Conservation (phyloP, 352 stramenopile species). For the Achlya hypogyna region DNA sequence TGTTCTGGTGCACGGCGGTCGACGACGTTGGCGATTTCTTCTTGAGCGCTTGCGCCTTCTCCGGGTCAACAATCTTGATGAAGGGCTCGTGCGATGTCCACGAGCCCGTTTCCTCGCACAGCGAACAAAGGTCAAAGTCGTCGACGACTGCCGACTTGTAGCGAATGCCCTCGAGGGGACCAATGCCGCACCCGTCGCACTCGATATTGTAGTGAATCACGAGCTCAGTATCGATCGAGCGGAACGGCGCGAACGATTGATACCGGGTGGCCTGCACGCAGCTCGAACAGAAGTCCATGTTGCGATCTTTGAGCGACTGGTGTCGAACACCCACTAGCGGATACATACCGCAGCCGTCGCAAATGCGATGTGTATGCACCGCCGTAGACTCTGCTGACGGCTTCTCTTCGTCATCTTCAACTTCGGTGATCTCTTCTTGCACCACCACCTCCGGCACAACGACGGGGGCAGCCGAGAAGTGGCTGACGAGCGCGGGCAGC, state of each 20-base stretch:
- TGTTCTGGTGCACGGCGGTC: constrained; percentile 35
- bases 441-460: not conserved
- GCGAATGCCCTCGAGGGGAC: constrained; percentile 43
- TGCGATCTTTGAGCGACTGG: constrained; percentile 24
- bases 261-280: constrained; percentile 21
- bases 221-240: constrained; percentile 12
- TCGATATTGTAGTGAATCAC: constrained; percentile 22
- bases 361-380: constrained; percentile 28
- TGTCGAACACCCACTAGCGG: constrained; percentile 32
- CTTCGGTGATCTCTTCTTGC: not conserved
- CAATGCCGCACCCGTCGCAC: constrained; percentile 39
- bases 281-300: constrained; percentile 32
- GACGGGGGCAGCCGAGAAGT: not conserved
- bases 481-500: not conserved
- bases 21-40: constrained; percentile 14
- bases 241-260: constrained; percentile 22
- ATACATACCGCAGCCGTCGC: constrained; percentile 30
- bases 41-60: constrained; percentile 34
- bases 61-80: constrained; percentile 69
- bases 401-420: constrained; percentile 21
- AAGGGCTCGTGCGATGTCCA: constrained; percentile 45
- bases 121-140: constrained; percentile 73
- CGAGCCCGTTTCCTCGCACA: constrained; percentile 49
- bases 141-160: constrained; percentile 70
- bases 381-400: constrained; percentile 30